Conservation (phyloP, 2,329 filamentous ascomycete species). For the Diplocarpon rosae region DNA sequence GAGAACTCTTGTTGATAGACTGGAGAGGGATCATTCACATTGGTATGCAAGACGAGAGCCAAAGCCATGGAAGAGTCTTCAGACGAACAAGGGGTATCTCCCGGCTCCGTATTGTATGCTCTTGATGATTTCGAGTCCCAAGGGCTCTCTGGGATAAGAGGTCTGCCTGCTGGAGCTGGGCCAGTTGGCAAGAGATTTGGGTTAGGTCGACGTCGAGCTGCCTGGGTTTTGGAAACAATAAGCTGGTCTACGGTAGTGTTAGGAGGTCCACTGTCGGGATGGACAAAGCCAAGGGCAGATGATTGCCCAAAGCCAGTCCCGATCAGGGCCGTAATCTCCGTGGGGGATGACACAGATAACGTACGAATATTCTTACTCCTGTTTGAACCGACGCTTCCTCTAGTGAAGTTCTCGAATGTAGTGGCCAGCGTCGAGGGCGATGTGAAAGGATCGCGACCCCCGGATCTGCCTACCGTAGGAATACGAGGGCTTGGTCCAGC, state of each 20-base stretch:
- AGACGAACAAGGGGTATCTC: neutral
- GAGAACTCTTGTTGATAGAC: conserved; percentile 13
- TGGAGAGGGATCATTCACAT: conserved; percentile 2
- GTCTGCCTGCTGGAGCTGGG: neutral
- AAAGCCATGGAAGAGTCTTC: conserved; percentile 1
- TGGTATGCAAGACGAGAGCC: conserved; percentile 6
- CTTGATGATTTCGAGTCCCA: neutral
- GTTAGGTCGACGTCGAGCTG: neutral
- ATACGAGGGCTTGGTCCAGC: neutral
- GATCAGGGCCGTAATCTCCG: neutral
- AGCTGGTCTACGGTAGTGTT: neutral
- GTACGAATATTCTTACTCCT: neutral
- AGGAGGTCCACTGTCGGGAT: neutral
- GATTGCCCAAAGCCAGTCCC: neutral
- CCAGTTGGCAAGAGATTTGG: neutral
- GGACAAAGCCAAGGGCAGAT: neutral
- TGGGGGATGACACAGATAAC: neutral
- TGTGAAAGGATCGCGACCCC: conserved; percentile 12
- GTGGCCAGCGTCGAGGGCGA: conserved; percentile 10
- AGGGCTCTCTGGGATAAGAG: neutral
- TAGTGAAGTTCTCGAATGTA: neutral
- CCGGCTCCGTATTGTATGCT: conserved; percentile 4
- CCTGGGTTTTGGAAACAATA: neutral
- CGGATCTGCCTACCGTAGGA: neutral
- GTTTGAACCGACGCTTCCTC: neutral